These are phyloP conservation scores for Choricystis sp. DNA, from an alignment of 139 green algal species.

Conservation along the genomic window DNA sequence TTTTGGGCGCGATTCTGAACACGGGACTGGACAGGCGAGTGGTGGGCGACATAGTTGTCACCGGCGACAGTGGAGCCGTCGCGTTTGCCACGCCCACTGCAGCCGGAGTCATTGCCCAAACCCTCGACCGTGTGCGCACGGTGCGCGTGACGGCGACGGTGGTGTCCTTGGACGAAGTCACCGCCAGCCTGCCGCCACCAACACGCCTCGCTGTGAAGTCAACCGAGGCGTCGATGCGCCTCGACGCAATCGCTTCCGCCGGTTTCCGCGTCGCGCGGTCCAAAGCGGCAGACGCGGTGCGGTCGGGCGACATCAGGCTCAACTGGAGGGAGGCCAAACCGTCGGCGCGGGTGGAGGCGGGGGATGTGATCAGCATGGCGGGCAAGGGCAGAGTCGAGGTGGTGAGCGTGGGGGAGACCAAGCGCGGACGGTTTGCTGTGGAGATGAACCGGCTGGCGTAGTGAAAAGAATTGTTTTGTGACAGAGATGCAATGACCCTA, in stretches of 20 bases:
- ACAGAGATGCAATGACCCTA: too few species aligned
- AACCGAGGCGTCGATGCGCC: slow-evolving; percentile 46
- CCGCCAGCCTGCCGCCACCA: slow-evolving; percentile 25
- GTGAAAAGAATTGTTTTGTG: slow-evolving; percentile 1
- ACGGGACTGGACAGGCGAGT: slow-evolving; percentile 38
- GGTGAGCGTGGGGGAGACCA: slow-evolving; percentile 22
- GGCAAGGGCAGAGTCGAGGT: slow-evolving; percentile 67
- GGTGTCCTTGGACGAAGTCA: slow-evolving; percentile 13
- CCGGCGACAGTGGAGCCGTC: slow-evolving; percentile 26
- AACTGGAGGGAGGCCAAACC: slow-evolving; percentile 61
- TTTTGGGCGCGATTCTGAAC: slow-evolving; percentile 52
- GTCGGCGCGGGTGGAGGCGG: slow-evolving; percentile 28
- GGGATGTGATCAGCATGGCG: slow-evolving; percentile 46
- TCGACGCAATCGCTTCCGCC: slow-evolving; percentile 58
- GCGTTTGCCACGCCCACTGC: not conserved
- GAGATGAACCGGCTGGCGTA: slow-evolving; percentile 34
- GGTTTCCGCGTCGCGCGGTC: slow-evolving; percentile 53
- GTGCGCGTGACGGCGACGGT: slow-evolving; percentile 30
- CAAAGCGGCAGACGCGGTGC: slow-evolving; percentile 62
- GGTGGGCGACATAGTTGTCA: slow-evolving; percentile 55
- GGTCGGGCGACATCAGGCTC: slow-evolving; percentile 38
- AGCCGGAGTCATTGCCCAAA: not conserved
- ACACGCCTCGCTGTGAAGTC: slow-evolving; percentile 28
- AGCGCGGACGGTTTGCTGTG: slow-evolving; percentile 47
- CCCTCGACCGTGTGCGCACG: slow-evolving; percentile 27